A percentile compares a stretch with the other conserved stretches of the same genome.
These are phyloP conservation scores for Fusarium austroafricanum DNA, from an alignment of 2,329 filamentous ascomycete genomes.

Conservation along the genomic window DNA sequence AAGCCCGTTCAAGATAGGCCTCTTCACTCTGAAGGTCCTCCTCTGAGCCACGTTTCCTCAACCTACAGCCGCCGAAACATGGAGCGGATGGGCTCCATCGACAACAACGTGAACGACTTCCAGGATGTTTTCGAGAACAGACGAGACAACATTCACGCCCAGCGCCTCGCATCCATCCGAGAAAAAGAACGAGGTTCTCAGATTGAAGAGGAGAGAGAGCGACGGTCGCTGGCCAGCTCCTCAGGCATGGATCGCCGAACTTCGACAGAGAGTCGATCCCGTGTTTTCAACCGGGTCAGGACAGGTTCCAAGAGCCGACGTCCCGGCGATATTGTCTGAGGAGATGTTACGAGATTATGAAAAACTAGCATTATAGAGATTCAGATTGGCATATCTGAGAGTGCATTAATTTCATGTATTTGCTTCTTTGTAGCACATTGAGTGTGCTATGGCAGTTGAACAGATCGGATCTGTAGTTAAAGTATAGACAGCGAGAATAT, in stretches of 20 bases:
- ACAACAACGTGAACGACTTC: conserved; percentile 55
- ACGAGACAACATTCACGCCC: conserved; percentile 50
- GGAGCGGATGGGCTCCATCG: conserved; percentile 47
- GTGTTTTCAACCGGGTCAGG: conserved; percentile 48
- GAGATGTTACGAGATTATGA: conserved; percentile 33
- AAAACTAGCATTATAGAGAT: conserved; percentile 23
- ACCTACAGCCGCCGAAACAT: conserved; percentile 31
- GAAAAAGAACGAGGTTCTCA: conserved; percentile 52
- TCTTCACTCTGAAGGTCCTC: conserved; percentile 26
- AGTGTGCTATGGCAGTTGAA: conserved; percentile 9
- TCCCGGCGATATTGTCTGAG: conserved; percentile 47
- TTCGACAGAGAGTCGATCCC: conserved; percentile 45
- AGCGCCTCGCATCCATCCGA: conserved; percentile 53
- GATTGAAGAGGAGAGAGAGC: conserved; percentile 45
- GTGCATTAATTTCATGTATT: conserved; percentile 16
- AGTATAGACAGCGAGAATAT: conserved; percentile 15
- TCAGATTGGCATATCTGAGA: conserved; percentile 28
- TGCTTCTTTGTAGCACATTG: not conserved
- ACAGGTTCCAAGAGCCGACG: conserved; percentile 46
- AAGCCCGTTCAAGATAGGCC: conserved; percentile 13
- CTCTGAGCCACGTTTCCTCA: conserved; percentile 25
- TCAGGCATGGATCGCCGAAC: conserved; percentile 44
- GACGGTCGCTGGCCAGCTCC: conserved; percentile 45
- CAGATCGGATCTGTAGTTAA: not conserved
- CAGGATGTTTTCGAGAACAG: conserved; percentile 60